A percentile compares a stretch with the other conserved stretches of the same genome.
These are phyloP conservation scores for Aciculosporium take DNA, from an alignment of 2,329 filamentous ascomycete species.

Conservation along the genomic window DNA sequence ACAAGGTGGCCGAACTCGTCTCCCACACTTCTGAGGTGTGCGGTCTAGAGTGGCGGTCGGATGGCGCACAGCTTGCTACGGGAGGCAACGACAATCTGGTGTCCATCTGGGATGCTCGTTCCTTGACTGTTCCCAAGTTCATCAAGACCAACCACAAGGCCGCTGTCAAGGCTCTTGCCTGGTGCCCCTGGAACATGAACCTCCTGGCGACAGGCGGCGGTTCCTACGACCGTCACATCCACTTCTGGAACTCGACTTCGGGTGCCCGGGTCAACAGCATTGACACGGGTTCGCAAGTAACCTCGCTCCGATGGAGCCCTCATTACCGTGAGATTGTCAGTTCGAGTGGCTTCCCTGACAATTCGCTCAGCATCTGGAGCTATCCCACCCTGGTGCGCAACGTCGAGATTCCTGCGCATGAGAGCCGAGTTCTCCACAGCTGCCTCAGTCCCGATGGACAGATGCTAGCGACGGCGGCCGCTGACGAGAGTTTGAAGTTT, in stretches of 20 bases:
- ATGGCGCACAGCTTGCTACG: slow-evolving; percentile 91
- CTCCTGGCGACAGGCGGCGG: slow-evolving; percentile 91
- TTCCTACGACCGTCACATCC: slow-evolving; percentile 93
- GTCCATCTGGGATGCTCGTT: slow-evolving; percentile 96
- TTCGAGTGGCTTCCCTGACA: slow-evolving; percentile 97
- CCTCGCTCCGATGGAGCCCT: slow-evolving; percentile 88
- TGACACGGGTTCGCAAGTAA: slow-evolving; percentile 95
- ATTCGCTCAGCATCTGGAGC: slow-evolving; percentile 97
- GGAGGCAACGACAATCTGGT: slow-evolving; percentile 98
- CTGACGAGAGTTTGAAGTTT: slow-evolving; percentile 96
- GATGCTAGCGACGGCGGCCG: slow-evolving; percentile 90
- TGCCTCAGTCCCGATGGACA: slow-evolving; percentile 94
- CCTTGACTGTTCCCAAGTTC: slow-evolving; percentile 87
- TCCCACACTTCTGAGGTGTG: slow-evolving; percentile 97
- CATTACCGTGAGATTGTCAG: slow-evolving; percentile 97
- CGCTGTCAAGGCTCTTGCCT: slow-evolving; percentile 92
- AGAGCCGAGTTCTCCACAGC: slow-evolving; percentile 92
- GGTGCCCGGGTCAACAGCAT: slow-evolving; percentile 98
- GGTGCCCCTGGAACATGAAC: slow-evolving; percentile 99
- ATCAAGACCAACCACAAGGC: slow-evolving; percentile 99
- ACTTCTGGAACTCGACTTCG: slow-evolving; percentile 99
- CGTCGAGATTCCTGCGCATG: slow-evolving; percentile 93
- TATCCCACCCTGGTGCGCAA: slow-evolving; percentile 96
- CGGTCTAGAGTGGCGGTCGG: slow-evolving; percentile 91
- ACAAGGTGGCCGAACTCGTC: slow-evolving; percentile 94